These are phyloP conservation scores for Daedaleopsis nitida DNA, from an alignment of 768 basidiomycete species.

Conservation along the genomic window DNA sequence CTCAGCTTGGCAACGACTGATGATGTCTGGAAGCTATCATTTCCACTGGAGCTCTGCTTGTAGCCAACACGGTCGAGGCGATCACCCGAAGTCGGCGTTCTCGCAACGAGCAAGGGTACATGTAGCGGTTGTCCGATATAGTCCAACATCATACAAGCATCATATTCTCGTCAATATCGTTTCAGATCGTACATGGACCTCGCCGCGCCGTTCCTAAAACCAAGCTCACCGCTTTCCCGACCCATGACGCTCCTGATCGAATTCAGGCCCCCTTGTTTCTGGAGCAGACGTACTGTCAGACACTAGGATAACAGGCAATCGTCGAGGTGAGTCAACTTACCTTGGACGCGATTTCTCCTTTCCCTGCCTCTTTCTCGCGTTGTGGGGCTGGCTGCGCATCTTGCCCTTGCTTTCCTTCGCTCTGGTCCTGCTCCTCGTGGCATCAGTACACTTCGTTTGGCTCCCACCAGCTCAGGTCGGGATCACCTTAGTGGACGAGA, in stretches of 20 bases:
- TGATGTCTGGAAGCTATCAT: too few relatives aligned
- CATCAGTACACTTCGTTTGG: neutral
- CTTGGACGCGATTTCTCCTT: constrained; percentile 5
- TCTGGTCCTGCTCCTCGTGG: neutral
- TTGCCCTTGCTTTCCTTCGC: neutral
- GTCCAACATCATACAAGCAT: too few relatives aligned
- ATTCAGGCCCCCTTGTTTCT: neutral
- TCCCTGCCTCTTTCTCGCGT: constrained; percentile 4
- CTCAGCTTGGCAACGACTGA: too few relatives aligned
- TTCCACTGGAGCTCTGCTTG: too few relatives aligned
- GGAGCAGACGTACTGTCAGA: neutral
- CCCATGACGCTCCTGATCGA: constrained; percentile 6
- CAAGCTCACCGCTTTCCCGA: neutral
- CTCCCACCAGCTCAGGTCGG: too few relatives aligned
- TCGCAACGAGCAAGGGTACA: too few relatives aligned
- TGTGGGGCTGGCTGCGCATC: constrained; percentile 2
- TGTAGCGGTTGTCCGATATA: too few relatives aligned
- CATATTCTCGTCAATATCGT: too few relatives aligned
- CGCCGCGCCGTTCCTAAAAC: too few relatives aligned
- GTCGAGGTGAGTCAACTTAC: neutral
- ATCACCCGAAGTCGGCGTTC: too few relatives aligned
- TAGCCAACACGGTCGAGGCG: too few relatives aligned
- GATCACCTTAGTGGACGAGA: neutral
- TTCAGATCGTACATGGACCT: neutral
- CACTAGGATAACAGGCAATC: neutral